Evolutionary conservation across 2,329 filamentous ascomycete genomes (phyloP).

Genomic region (Zelopaecilomyces penicillatus): DNA sequence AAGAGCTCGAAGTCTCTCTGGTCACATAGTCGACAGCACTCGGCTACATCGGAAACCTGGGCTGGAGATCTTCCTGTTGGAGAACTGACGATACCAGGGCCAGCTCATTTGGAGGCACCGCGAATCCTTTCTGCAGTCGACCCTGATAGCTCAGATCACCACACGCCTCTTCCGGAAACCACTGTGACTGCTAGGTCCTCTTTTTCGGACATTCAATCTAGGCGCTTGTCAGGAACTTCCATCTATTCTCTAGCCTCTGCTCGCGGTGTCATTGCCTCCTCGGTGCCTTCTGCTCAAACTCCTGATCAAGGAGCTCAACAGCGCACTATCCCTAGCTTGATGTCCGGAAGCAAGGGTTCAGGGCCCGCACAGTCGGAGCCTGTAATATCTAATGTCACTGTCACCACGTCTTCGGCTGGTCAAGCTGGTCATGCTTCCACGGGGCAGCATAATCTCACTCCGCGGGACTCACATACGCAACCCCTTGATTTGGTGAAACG

Average conservation of each 20-base stretch:
- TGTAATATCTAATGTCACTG: slow-evolving; percentile 42
- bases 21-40: slow-evolving; percentile 35
- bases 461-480: slow-evolving; percentile 32
- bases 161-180: slow-evolving; percentile 39
- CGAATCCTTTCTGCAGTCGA: slow-evolving; percentile 29
- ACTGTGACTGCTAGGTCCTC: slow-evolving; percentile 38
- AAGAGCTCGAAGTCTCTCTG: slow-evolving; percentile 34
- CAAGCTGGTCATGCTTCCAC: slow-evolving; percentile 30
- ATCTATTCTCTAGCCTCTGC: slow-evolving; percentile 61
- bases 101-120: slow-evolving; percentile 41
- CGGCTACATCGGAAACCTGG: slow-evolving; percentile 32
- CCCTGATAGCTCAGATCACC: slow-evolving; percentile 18
- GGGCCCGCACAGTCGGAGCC: slow-evolving; percentile 40
- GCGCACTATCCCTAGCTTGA: slow-evolving; percentile 37
- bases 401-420: slow-evolving; percentile 42
- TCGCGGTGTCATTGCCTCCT: slow-evolving; percentile 40
- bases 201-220: slow-evolving; percentile 44
- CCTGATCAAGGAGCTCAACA: slow-evolving; percentile 38
- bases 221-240: slow-evolving; percentile 66
- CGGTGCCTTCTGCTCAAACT: slow-evolving; percentile 38
- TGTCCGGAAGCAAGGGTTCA: slow-evolving; percentile 36
- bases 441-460: slow-evolving; percentile 38
- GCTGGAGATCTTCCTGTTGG: slow-evolving; percentile 28
- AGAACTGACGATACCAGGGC: slow-evolving; percentile 35
- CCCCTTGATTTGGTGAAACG: slow-evolving; percentile 39